A percentile compares a stretch with the other conserved stretches of the same genome.
phyloP scores from a whole-genome alignment of 2,329 filamentous ascomycete species.

The Colletotrichum cuscutae region DNA sequence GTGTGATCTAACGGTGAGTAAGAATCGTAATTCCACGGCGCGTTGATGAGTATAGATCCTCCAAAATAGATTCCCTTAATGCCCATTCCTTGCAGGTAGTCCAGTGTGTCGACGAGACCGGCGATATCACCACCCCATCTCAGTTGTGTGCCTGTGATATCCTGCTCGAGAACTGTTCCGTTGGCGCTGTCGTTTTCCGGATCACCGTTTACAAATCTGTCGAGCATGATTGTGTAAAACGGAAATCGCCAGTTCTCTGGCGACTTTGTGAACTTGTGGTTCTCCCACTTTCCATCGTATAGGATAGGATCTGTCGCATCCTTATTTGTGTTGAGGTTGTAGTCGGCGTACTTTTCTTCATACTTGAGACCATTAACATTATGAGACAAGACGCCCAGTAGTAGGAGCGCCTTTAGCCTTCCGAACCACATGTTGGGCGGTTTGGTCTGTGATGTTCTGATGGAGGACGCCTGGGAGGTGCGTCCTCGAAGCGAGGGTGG shows the following conservation, averaged over 20 bases:
- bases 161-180: conserved; percentile 69
- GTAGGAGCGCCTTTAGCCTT: conserved; percentile 19
- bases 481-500: conserved; percentile 31
- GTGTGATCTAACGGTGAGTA: conserved; percentile 70
- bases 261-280: conserved; percentile 62
- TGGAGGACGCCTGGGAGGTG: conserved; percentile 21
- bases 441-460: conserved; percentile 4
- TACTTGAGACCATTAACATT: conserved; percentile 40
- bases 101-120: conserved; percentile 69
- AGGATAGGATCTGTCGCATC: conserved; percentile 64
- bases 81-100: conserved; percentile 73
- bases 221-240: conserved; percentile 72
- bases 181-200: conserved; percentile 73
- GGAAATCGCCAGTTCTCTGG: conserved; percentile 73
- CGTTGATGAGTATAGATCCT: conserved; percentile 71
- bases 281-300: conserved; percentile 66
- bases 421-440: conserved; percentile 32
- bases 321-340: conserved; percentile 70
- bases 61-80: conserved; percentile 72
- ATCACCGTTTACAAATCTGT: conserved; percentile 73
- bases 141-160: conserved; percentile 69
- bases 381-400: conserved; percentile 32
- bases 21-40: conserved; percentile 71
- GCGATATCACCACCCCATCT: conserved; percentile 71
- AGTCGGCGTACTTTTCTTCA: conserved; percentile 50